A percentile compares a stretch with the other conserved stretches of the same genome.
Conservation (phyloP, 2,329 filamentous ascomycete genomes). For the Aureobasidium subglaciale region DNA sequence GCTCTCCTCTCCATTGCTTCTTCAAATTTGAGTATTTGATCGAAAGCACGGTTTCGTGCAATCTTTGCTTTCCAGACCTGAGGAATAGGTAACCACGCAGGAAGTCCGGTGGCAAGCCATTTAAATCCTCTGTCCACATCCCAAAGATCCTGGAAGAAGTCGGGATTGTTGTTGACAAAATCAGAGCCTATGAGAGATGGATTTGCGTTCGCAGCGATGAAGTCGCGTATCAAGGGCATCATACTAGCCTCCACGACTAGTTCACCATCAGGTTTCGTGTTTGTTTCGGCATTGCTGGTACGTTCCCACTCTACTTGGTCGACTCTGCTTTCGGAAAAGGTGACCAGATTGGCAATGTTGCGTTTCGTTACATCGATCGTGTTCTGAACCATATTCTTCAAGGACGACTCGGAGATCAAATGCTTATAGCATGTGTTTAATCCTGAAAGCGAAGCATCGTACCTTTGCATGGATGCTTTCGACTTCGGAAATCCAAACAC, state of each 20-base stretch:
- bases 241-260: slow-evolving; percentile 47
- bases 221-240: slow-evolving; percentile 48
- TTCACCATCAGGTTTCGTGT: slow-evolving; percentile 34
- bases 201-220: slow-evolving; percentile 46
- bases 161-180: slow-evolving; percentile 45
- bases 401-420: slow-evolving; percentile 42
- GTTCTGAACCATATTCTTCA: slow-evolving; percentile 35
- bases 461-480: slow-evolving; percentile 28
- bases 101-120: slow-evolving; percentile 48
- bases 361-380: slow-evolving; percentile 36
- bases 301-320: slow-evolving; percentile 59
- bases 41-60: slow-evolving; percentile 25
- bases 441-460: slow-evolving; percentile 32
- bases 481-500: slow-evolving; percentile 36
- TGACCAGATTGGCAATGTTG: slow-evolving; percentile 50
- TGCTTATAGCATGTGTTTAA: slow-evolving; percentile 29
- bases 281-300: slow-evolving; percentile 36
- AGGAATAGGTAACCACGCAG: slow-evolving; percentile 49
- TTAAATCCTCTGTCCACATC: slow-evolving; percentile 49
- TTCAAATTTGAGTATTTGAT: slow-evolving; percentile 24
- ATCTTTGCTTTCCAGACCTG: slow-evolving; percentile 42
- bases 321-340: slow-evolving; percentile 51
- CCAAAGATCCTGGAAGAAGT: slow-evolving; percentile 50
- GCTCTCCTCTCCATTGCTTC: slow-evolving; percentile 26
- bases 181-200: slow-evolving; percentile 47